Evolutionary conservation across 768 basidiomycete species (phyloP), one percentile per base, ranked within the genome.

Genomic region (Kondoa subrosea): DNA sequence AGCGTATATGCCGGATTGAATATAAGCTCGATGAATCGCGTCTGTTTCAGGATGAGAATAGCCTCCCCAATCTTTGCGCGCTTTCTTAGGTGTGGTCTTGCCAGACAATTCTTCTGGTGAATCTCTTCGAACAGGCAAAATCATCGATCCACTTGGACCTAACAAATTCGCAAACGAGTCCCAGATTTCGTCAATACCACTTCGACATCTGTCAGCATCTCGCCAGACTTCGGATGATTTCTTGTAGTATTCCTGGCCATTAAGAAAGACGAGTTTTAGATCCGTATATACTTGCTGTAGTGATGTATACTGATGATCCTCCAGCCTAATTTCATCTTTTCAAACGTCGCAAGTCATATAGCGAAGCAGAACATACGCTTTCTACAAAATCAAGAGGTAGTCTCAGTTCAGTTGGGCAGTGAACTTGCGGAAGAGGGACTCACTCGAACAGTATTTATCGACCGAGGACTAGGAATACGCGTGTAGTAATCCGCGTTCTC

Each of bases 171-270:
- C 40, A 50, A 8, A 21, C 40, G 21, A 8, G 21, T 50, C 40
- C 40, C 40, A 50, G 8, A 50, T 8, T 21, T 50, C 40, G 40
- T 50, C 21, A 21, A 50, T 50, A 21, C 12, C 40, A 8, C 12
- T 50, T 8, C 21, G 21, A 8, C 8, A 21, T 8, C 40, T 8
- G 21, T 50, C 40, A 8, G 40, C 40, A 50, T 50, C 40, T 50
- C 40, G 40, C 40, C 40, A 50, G 8, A 50, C 40, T 31, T 63
- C 61, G 3, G 61, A 63, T 12, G 61, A 63, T 17, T 33, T 27
- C n/a, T 63, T 63, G 61, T 63, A 31, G 61, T 63, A 63, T 17
- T 63, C 26, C 30, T 29, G 30, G 3, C 61, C 61, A 21, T 63
- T 27, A 16, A 63, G 30, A 32, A 63, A 63, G 30, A 63, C 30